Base-by-base conservation (phyloP, 192 early-diverging fungal genomes). In the Backusella luteola region DNA sequence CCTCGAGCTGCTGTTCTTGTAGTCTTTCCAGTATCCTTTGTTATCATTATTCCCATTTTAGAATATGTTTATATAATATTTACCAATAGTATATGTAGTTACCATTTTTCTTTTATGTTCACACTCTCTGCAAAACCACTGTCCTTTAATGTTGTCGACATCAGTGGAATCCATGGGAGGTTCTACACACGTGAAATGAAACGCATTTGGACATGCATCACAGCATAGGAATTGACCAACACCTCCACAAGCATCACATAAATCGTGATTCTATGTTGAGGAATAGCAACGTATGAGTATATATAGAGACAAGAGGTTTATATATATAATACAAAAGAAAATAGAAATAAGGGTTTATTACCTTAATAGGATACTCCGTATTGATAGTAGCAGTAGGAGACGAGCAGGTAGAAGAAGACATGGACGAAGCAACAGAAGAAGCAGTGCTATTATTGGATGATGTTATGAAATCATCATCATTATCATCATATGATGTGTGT, bases 41-140 rank as follows among this genome's bases (percentile, higher is more conserved):
- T 68, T 68, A 32, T 68, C 15, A 17, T 67, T 35, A 34, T 68
- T n/a, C 23, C 23, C 32, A n/a, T 35, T 35, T 36, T 68, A 68
- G 35, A 23, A 29, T 29, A 23, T n/a, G 8, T 56, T 11, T 56
- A 29, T 63, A 4, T 29, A 11, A 26, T 63, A 63, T 12, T 1
- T 63, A 32, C 9, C 9, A 23, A 29, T 14, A 6, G 29, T 59
- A 9, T 26, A 59, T 59, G 42, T 71, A 44, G 23, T 66, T 44
- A 77, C 75, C 34, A 72, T 76, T 46, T 59, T 35, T 15, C 73
- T 41, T 21, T 67, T 70, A 1, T 39, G 41, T 38, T 69, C 72
- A 72, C 84, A 85, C 46, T 79, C 77, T 34, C 77, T 81, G 68
- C 84, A 85, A 75, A 70, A 76, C 84, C 84, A 85, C 34, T 79